Conservation (phyloP, 345 rosid species). For the Acer yangbiense region DNA sequence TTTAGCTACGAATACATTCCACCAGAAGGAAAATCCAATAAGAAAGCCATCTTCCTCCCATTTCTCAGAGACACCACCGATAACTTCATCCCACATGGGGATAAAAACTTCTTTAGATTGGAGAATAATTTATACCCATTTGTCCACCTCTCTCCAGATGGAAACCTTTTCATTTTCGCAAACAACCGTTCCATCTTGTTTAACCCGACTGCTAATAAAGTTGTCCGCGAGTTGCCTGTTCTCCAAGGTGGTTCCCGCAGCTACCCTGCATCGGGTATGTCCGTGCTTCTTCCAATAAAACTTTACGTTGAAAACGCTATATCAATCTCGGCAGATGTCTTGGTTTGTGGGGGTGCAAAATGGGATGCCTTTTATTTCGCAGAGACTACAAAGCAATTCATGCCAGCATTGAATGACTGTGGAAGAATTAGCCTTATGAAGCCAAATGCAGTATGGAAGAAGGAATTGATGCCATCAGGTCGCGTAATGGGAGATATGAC, state of each 20-base stretch:
- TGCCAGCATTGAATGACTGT: conserved; percentile 40
- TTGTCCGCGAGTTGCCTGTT: conserved; percentile 28
- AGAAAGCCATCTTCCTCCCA: conserved; percentile 32
- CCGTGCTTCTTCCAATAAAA: conserved; percentile 42
- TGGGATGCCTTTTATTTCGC: conserved; percentile 49
- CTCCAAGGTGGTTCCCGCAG: conserved; percentile 38
- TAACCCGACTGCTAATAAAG: conserved; percentile 21
- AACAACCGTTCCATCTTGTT: conserved; percentile 22
- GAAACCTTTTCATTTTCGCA: conserved; percentile 26
- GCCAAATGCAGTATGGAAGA: conserved; percentile 53
- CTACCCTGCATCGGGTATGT: conserved; percentile 34
- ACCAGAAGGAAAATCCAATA: conserved; percentile 47
- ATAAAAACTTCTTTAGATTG: background rate
- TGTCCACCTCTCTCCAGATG: conserved; percentile 38
- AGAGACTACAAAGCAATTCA: conserved; percentile 22
- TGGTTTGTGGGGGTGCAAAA: conserved; percentile 59
- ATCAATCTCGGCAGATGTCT: conserved; percentile 48
- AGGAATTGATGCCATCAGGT: conserved; percentile 60
- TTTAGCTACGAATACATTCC: conserved; percentile 82
- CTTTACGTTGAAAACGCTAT: conserved; percentile 29
- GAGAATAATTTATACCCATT: conserved; percentile 13
- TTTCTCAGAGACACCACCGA: conserved; percentile 58
- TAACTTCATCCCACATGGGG: background rate
- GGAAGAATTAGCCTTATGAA: conserved; percentile 41
- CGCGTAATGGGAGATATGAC: conserved; percentile 75